Conservation (phyloP, 495 filamentous ascomycete species). For the Chlorociboria aeruginascens region DNA sequence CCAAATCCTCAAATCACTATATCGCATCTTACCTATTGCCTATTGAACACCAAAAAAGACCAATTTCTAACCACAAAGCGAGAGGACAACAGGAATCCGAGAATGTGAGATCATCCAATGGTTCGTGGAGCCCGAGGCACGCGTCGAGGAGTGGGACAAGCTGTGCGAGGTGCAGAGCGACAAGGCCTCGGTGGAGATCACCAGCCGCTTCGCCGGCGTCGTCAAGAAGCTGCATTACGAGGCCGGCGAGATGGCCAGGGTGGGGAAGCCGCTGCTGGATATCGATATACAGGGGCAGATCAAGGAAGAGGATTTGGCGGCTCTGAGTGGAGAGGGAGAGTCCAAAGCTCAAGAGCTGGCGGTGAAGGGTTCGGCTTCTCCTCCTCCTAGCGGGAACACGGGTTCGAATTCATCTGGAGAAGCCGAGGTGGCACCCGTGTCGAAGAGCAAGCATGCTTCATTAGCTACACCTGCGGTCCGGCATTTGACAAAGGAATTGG, state of each 20-base stretch:
- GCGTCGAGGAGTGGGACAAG: slow-evolving; percentile 95
- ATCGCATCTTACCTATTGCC: no score
- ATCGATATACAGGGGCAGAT: slow-evolving; percentile 55
- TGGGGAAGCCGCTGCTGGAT: slow-evolving; percentile 74
- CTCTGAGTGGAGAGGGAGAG: slow-evolving; percentile 18
- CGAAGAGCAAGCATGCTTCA: slow-evolving; percentile 43
- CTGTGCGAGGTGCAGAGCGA: slow-evolving; percentile 97
- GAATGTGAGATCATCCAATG: slow-evolving; percentile 99
- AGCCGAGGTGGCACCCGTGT: slow-evolving; percentile 4
- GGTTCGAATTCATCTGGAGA: not conserved
- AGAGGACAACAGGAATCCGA: slow-evolving; percentile 57
- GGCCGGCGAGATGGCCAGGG: slow-evolving; percentile 88
- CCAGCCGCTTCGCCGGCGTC: slow-evolving; percentile 84
- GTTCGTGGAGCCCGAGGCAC: slow-evolving; percentile 94
- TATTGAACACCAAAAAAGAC: no score
- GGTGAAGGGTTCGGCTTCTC: not conserved
- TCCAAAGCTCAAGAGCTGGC: slow-evolving; percentile 2
- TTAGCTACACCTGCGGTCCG: slow-evolving; percentile 90
- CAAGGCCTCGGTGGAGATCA: slow-evolving; percentile 98
- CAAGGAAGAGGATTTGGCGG: slow-evolving; percentile 32
- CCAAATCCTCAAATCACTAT: no score
- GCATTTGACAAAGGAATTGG: slow-evolving; percentile 66
- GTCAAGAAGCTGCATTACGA: slow-evolving; percentile 96
- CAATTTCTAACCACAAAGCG: no score
- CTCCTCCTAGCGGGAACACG: not conserved